phyloP scores from a whole-genome alignment of 345 rosid genomes.

The Rhodamnia rubescens region DNA sequence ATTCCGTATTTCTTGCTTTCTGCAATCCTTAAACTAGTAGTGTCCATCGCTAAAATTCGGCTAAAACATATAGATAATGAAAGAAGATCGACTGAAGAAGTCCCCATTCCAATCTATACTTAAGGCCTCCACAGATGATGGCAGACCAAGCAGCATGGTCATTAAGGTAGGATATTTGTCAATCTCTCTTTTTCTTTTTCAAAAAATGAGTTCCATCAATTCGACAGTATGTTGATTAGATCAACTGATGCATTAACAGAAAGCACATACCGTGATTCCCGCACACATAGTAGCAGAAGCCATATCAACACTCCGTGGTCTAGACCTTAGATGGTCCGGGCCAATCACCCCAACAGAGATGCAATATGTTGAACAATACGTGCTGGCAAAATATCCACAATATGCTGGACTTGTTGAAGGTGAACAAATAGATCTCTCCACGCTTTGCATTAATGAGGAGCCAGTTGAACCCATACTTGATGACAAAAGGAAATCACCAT shows the following conservation, averaged over 20 bases:
- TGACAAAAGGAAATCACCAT: slow-evolving; percentile 31
- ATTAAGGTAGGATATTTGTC: slow-evolving; percentile 30
- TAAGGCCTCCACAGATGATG: slow-evolving; percentile 26
- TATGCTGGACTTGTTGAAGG: slow-evolving; percentile 49
- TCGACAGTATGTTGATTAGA: neutral
- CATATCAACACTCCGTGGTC: slow-evolving; percentile 56
- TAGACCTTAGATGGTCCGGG: slow-evolving; percentile 62
- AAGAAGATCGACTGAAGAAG: slow-evolving; percentile 27
- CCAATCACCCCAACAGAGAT: slow-evolving; percentile 64
- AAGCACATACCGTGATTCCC: slow-evolving; percentile 47
- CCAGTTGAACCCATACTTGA: slow-evolving; percentile 18
- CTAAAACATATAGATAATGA: slow-evolving; percentile 12
- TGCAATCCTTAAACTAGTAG: neutral
- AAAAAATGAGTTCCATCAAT: neutral
- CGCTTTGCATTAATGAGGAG: slow-evolving; percentile 44
- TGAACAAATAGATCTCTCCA: slow-evolving; percentile 36
- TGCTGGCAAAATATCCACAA: slow-evolving; percentile 57
- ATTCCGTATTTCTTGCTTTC: neutral
- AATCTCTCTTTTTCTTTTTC: neutral
- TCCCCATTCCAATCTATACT: slow-evolving; percentile 28
- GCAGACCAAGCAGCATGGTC: slow-evolving; percentile 59
- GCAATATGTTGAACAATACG: slow-evolving; percentile 58
- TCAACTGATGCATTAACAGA: slow-evolving; percentile 19
- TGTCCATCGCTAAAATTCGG: neutral
- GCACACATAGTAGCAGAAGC: slow-evolving; percentile 74